Percentiles rank a stretch among this genome's conserved stretches.
Conservation (phyloP, 352 stramenopile species). For the Pythium phragmiticola region DNA sequence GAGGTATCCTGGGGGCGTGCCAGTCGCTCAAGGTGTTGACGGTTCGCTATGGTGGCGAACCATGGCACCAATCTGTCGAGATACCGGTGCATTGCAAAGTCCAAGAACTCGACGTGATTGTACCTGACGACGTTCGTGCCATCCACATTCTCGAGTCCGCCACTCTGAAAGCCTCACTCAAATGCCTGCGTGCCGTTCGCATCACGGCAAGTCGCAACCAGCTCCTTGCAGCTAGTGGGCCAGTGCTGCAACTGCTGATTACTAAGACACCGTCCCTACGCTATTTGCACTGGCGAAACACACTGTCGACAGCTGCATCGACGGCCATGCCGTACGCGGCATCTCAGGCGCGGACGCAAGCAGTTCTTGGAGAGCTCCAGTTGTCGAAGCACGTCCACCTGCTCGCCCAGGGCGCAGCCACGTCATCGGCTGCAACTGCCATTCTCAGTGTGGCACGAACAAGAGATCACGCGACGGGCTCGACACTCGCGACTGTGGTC, state of each 20-base stretch:
- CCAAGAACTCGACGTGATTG: background rate
- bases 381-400: too few species aligned
- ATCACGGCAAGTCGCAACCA: background rate
- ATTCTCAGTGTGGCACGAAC: too few species aligned
- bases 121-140: background rate
- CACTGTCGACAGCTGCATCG: background rate
- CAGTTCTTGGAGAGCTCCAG: too few species aligned
- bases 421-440: too few species aligned
- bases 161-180: background rate
- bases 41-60: background rate
- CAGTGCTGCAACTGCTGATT: background rate
- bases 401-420: too few species aligned
- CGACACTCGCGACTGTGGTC: too few species aligned
- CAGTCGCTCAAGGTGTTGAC: background rate
- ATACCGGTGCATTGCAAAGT: background rate
- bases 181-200: background rate
- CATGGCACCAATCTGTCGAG: background rate
- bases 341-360: too few species aligned
- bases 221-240: background rate
- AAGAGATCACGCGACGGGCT: too few species aligned
- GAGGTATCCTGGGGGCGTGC: background rate
- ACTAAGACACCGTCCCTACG: background rate
- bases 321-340: too few species aligned
- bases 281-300: constrained; percentile 3
- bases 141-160: background rate